Conservation (phyloP, 2,329 filamentous ascomycete genomes). For the Claviceps lovelessii region DNA sequence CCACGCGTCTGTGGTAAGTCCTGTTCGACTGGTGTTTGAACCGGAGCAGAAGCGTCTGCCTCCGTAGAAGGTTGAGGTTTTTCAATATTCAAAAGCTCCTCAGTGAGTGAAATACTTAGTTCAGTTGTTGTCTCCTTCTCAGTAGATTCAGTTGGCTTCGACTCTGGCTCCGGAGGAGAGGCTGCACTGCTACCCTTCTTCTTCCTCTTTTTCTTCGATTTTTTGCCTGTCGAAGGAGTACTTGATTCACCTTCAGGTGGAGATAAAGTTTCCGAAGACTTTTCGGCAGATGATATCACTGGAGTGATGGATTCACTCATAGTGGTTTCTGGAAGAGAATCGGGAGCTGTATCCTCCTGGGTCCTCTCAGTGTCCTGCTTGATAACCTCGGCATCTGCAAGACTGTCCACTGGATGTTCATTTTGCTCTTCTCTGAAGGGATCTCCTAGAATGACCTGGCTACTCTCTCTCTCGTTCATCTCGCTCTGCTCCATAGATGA, state of each 20-base stretch:
- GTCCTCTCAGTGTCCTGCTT: not conserved
- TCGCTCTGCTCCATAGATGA: constrained; percentile 17
- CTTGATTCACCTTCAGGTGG: constrained; percentile 9
- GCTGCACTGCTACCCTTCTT: constrained; percentile 16
- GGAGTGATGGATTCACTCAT: not conserved
- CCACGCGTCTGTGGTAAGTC: constrained; percentile 2
- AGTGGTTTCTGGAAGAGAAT: not conserved
- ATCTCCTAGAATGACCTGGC: constrained; percentile 3
- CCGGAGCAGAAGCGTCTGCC: not conserved
- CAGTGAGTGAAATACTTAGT: not conserved
- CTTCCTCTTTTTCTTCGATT: constrained; percentile 19
- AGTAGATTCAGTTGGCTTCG: constrained; percentile 1
- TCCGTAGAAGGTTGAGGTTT: not conserved
- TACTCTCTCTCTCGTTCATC: constrained; percentile 20
- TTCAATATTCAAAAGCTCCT: constrained; percentile 2
- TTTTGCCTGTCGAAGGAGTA: constrained; percentile 10
- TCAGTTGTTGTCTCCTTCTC: not conserved
- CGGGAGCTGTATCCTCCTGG: not conserved
- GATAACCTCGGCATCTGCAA: not conserved
- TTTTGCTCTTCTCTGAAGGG: constrained; percentile 5
- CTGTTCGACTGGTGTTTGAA: not conserved
- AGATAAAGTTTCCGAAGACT: constrained; percentile 1
- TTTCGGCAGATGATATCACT: not conserved
- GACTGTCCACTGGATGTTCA: not conserved
- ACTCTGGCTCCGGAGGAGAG: not conserved